Evolutionary conservation across 129 eudicot species (phyloP).

Genomic region (Glebionis coronaria): DNA sequence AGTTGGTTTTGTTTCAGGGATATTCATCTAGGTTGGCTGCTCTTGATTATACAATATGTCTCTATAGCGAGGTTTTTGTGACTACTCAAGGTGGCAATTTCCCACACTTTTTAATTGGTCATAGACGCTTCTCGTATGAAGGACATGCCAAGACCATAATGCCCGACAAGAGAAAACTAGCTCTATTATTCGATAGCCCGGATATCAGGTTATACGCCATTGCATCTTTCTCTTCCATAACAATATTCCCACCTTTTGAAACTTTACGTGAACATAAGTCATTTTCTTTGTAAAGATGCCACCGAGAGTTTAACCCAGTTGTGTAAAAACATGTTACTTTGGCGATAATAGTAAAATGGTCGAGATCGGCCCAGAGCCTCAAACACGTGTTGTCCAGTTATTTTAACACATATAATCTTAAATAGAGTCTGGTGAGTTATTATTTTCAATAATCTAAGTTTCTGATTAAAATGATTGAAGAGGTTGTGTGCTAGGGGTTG

Average conservation of each 20-base stretch:
- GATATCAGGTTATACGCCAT: conserved; percentile 54
- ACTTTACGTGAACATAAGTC: neutral
- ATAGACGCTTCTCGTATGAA: conserved; percentile 79
- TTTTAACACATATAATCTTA: neutral
- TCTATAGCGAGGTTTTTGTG: conserved; percentile 88
- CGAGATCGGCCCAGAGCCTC: no score
- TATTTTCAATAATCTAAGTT: neutral
- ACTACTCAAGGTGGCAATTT: conserved; percentile 98
- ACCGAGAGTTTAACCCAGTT: conserved; percentile 1
- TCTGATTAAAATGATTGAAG: neutral
- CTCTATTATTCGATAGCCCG: conserved; percentile 75
- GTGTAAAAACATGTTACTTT: neutral
- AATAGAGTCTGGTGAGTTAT: no score
- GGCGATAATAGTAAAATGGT: no score
- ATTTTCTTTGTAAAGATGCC: neutral
- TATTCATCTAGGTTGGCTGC: conserved; percentile 97
- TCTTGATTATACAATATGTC: conserved; percentile 96
- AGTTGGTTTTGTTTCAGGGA: conserved; percentile 49
- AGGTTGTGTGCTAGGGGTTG: neutral
- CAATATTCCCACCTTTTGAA: neutral
- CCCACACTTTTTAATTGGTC: conserved; percentile 96
- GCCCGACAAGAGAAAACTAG: conserved; percentile 95
- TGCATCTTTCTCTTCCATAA: neutral
- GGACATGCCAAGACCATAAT: conserved; percentile 89
- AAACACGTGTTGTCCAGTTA: neutral